Percentiles rank a stretch among this genome's conserved stretches.
Evolutionary conservation across 805 yeast species (phyloP).

Genomic region (Pichia phayaonensis): DNA sequence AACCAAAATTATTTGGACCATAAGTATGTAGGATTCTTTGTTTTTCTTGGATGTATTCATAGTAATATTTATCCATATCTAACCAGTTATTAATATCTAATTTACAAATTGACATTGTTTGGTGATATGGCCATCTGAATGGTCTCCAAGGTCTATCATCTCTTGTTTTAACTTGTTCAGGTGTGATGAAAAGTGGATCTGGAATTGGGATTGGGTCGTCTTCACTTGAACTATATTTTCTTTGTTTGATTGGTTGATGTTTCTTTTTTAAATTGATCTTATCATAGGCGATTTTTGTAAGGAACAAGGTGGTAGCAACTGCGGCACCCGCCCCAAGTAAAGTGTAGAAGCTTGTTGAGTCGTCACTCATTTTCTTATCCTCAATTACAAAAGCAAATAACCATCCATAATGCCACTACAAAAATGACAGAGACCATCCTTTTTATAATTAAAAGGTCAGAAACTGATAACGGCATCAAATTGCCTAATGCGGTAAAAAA

Average conservation of each 20-base stretch:
- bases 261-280: not conserved
- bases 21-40: constrained; percentile 47
- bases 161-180: constrained; percentile 55
- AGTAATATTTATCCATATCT: constrained; percentile 71
- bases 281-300: constrained; percentile 8
- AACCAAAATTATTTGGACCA: constrained; percentile 55
- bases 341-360: constrained; percentile 4
- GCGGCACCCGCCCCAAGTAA: constrained; percentile 21
- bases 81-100: constrained; percentile 71
- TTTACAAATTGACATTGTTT: constrained; percentile 67
- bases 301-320: constrained; percentile 16
- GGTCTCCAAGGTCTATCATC: constrained; percentile 81
- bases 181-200: constrained; percentile 54
- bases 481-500: constrained; percentile 8
- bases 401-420: not conserved
- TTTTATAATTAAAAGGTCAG: not conserved
- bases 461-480: constrained; percentile 2
- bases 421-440: not conserved
- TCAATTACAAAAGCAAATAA: not conserved
- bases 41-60: constrained; percentile 59
- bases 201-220: constrained; percentile 35
- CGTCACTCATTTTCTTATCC: not conserved
- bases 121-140: constrained; percentile 74
- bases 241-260: not conserved
- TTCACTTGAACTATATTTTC: constrained; percentile 16